Evolutionary conservation across 1,284 basidiomycete genomes (phyloP).

Genomic region (Anthracocystis setariae): DNA sequence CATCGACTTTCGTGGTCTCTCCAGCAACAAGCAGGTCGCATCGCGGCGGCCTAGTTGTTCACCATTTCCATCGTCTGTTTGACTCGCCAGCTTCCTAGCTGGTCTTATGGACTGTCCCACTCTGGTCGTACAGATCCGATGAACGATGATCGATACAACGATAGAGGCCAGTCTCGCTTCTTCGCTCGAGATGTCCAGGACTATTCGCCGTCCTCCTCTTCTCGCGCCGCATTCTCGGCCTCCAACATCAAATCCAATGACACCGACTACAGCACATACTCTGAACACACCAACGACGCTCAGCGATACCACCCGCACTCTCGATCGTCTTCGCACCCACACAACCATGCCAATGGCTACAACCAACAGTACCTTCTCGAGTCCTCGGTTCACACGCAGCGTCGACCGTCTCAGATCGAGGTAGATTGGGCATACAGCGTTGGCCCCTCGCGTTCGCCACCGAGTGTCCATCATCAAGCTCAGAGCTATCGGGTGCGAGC

Average conservation of each 20-base stretch:
- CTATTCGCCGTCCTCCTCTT: background rate
- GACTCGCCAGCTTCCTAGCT: conserved; percentile 43
- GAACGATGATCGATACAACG: conserved; percentile 37
- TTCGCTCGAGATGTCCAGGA: conserved; percentile 13
- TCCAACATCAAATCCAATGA: background rate
- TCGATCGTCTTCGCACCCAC: conserved; percentile 3
- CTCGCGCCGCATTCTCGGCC: conserved; percentile 6
- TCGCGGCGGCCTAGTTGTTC: conserved; percentile 21
- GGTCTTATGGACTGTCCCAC: conserved; percentile 26
- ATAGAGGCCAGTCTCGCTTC: conserved; percentile 27
- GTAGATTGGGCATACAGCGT: conserved; percentile 12
- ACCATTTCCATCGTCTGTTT: conserved; percentile 34
- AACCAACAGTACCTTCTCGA: conserved; percentile 7
- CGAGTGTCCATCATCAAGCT: conserved; percentile 3
- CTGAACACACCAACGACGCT: background rate
- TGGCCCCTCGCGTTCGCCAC: conserved; percentile 22
- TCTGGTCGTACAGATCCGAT: conserved; percentile 37
- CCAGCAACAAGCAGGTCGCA: conserved; percentile 32
- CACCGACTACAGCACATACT: conserved; percentile 3
- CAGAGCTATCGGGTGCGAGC: conserved; percentile 9
- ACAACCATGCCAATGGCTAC: conserved; percentile 1
- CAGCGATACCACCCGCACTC: background rate
- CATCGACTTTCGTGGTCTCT: background rate
- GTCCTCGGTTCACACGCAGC: conserved; percentile 2
- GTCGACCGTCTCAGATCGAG: conserved; percentile 2